Percentiles rank a stretch among this genome's conserved stretches.
phyloP scores from a whole-genome alignment of 148 eudicot species.

The Persicaria tinctoria region DNA sequence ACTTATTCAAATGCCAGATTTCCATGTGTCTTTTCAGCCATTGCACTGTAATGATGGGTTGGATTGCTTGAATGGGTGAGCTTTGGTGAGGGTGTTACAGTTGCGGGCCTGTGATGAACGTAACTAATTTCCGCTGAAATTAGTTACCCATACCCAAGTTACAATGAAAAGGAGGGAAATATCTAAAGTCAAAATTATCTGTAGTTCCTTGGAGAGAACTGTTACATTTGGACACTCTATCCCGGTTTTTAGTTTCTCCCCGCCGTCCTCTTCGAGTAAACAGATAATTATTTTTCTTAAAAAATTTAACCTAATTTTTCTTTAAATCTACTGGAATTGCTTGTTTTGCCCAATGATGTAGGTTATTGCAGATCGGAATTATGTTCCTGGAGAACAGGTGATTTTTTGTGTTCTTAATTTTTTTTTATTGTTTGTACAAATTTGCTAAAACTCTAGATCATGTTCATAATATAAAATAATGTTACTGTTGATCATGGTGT shows the following conservation, averaged over 20 bases:
- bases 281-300: background rate
- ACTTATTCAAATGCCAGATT: too few relatives aligned
- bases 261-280: background rate
- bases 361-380: constrained; percentile 78
- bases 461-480: background rate
- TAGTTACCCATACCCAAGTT: background rate
- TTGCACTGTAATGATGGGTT: too few relatives aligned
- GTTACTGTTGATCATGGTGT: too few relatives aligned
- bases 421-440: background rate
- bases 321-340: background rate
- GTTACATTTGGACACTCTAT: constrained; percentile 1
- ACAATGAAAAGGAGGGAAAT: background rate
- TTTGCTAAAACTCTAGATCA: background rate
- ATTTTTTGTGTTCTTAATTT: background rate
- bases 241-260: background rate
- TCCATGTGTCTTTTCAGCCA: too few relatives aligned
- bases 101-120: background rate
- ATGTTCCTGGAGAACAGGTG: constrained; percentile 76
- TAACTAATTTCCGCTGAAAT: background rate
- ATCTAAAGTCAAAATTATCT: background rate
- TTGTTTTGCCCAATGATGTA: constrained; percentile 16
- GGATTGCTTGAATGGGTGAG: too few relatives aligned
- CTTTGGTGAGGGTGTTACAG: background rate
- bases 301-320: background rate
- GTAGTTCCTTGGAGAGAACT: background rate